Conservation (phyloP, 2,329 filamentous ascomycete genomes). For the Aspergillus cejpii region DNA sequence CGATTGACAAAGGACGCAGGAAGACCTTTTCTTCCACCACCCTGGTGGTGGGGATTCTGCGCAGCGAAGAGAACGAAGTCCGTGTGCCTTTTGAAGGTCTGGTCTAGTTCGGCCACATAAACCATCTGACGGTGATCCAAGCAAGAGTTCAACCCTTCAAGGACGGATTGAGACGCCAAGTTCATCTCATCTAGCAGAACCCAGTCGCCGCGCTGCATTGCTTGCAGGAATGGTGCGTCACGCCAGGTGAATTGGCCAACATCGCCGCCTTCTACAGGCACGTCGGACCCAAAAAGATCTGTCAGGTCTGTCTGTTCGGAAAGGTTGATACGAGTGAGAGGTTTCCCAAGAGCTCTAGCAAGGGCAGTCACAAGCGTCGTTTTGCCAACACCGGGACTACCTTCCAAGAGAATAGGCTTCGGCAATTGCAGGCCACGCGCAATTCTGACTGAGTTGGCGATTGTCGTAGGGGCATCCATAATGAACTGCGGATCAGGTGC, state of each 20-base stretch:
- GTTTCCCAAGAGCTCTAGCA: conserved; percentile 69
- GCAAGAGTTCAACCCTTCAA: conserved; percentile 94
- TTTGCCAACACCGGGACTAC: conserved; percentile 96
- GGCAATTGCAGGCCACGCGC: conserved; percentile 78
- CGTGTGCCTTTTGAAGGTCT: conserved; percentile 82
- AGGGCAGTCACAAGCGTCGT: conserved; percentile 86
- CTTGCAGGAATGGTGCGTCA: conserved; percentile 88
- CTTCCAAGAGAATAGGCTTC: conserved; percentile 90
- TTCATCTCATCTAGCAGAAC: conserved; percentile 99
- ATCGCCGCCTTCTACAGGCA: conserved; percentile 85
- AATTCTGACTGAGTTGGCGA: conserved; percentile 82
- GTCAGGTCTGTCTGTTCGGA: conserved; percentile 97
- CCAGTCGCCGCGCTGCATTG: conserved; percentile 96
- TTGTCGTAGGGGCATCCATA: conserved; percentile 83
- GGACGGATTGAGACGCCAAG: conserved; percentile 87
- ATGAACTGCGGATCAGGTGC: conserved; percentile 59
- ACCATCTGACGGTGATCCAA: conserved; percentile 93
- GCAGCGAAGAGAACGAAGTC: conserved; percentile 93
- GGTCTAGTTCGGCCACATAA: conserved; percentile 90
- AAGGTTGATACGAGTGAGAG: conserved; percentile 87
- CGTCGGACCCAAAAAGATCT: conserved; percentile 94
- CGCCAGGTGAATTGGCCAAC: conserved; percentile 91
- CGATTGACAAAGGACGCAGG: conserved; percentile 96
- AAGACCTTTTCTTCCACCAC: conserved; percentile 87
- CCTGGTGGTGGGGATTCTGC: conserved; percentile 96